Conservation (phyloP, 495 filamentous ascomycete genomes). For the Aspergillus egyptiacus region DNA sequence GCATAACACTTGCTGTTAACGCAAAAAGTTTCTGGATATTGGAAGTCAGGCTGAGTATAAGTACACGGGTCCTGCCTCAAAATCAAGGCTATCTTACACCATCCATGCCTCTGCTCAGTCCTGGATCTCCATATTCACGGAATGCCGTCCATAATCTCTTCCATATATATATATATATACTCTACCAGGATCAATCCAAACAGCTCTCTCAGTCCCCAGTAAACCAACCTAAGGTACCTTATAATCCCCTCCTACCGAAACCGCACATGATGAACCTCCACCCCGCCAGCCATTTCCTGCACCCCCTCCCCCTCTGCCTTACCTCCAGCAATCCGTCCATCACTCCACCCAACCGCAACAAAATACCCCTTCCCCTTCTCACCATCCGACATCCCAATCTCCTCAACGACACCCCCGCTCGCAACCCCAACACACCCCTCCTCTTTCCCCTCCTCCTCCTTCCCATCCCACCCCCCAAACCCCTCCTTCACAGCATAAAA, state of each 20-base stretch:
- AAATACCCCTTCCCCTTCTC: neutral
- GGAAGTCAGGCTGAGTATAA: too few relatives aligned
- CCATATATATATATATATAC: neutral
- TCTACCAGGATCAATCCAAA: neutral
- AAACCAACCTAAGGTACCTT: neutral
- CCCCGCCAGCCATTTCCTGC: neutral
- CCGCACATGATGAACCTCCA: neutral
- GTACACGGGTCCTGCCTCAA: too few relatives aligned
- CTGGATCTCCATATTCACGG: too few relatives aligned
- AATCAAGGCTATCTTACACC: too few relatives aligned
- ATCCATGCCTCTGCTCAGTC: too few relatives aligned
- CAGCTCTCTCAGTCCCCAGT: neutral
- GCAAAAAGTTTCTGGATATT: too few relatives aligned
- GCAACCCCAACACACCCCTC: neutral
- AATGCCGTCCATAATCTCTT: too few relatives aligned
- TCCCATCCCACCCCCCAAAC: neutral
- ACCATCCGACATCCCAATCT: neutral
- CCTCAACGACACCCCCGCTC: neutral
- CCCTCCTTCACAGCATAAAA: neutral
- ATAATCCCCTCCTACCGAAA: constrained; percentile 1
- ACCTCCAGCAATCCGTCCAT: neutral
- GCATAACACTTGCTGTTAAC: too few relatives aligned
- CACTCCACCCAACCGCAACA: neutral
- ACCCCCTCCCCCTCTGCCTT: neutral
- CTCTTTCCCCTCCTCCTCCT: neutral